These are phyloP conservation scores for Protea cynaroides DNA, from an alignment of 164 flowering plant species.

Conservation along the genomic window DNA sequence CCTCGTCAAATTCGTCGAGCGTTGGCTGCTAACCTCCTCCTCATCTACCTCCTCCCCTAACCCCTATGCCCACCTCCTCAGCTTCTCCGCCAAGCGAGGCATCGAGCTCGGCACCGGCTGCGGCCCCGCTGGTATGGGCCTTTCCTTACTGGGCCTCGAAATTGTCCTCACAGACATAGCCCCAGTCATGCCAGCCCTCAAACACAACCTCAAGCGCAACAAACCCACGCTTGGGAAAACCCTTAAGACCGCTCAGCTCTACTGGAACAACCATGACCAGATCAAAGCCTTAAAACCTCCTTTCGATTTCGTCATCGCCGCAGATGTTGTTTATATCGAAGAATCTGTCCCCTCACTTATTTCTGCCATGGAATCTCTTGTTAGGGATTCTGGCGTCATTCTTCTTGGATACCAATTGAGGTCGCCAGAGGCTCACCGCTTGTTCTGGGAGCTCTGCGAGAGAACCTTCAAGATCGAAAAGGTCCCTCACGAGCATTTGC, in stretches of 20 bases:
- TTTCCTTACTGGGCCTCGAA: slow-evolving; percentile 73
- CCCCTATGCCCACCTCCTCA: slow-evolving; percentile 68
- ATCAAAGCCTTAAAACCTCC: slow-evolving; percentile 49
- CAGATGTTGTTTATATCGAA: slow-evolving; percentile 90
- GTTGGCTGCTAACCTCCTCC: slow-evolving; percentile 38
- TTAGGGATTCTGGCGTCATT: slow-evolving; percentile 56
- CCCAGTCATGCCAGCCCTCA: slow-evolving; percentile 87
- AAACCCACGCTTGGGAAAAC: slow-evolving; percentile 39
- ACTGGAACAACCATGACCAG: slow-evolving; percentile 70
- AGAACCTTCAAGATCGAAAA: slow-evolving; percentile 50
- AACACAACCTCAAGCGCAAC: slow-evolving; percentile 80
- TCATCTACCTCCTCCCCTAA: slow-evolving; percentile 25
- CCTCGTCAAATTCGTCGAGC: slow-evolving; percentile 91
- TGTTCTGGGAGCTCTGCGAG: slow-evolving; percentile 77
- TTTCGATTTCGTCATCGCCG: slow-evolving; percentile 73
- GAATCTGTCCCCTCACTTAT: slow-evolving; percentile 51
- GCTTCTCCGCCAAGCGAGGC: slow-evolving; percentile 55
- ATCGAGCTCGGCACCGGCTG: slow-evolving; percentile 87
- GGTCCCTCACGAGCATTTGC: slow-evolving; percentile 75
- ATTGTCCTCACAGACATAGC: slow-evolving; percentile 72
- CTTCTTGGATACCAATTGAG: slow-evolving; percentile 82
- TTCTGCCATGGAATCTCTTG: slow-evolving; percentile 57
- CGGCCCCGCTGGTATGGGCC: slow-evolving; percentile 86
- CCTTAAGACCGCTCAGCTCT: slow-evolving; percentile 47
- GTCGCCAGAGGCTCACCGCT: slow-evolving; percentile 66